These are phyloP conservation scores for Aureobasidium lini DNA, from an alignment of 2,329 filamentous ascomycete genomes.

Conservation along the genomic window DNA sequence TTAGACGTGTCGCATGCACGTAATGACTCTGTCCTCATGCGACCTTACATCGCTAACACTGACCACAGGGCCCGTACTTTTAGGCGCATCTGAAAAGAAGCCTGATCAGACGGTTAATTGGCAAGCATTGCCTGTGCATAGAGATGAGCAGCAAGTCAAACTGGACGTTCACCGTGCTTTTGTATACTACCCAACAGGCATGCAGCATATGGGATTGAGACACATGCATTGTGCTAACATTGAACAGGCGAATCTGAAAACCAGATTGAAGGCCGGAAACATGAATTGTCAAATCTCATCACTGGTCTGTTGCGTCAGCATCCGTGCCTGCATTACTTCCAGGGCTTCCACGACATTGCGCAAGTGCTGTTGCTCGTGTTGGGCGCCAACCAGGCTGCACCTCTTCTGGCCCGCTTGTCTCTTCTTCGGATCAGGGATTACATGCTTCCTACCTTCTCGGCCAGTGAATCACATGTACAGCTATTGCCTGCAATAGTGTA, in stretches of 20 bases:
- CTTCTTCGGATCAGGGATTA: slow-evolving; percentile 90
- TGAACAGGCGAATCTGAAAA: slow-evolving; percentile 56
- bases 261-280: slow-evolving; percentile 63
- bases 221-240: neutral
- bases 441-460: slow-evolving; percentile 82
- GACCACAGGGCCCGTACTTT: slow-evolving; percentile 53
- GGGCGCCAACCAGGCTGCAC: slow-evolving; percentile 51
- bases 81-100: slow-evolving; percentile 29
- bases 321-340: slow-evolving; percentile 88
- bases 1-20: slow-evolving; percentile 74
- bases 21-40: slow-evolving; percentile 9
- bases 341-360: slow-evolving; percentile 97
- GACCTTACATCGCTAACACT: neutral
- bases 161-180: slow-evolving; percentile 95
- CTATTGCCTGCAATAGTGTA: slow-evolving; percentile 77
- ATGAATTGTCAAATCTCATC: slow-evolving; percentile 73
- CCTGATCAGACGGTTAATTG: slow-evolving; percentile 35
- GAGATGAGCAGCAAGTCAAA: slow-evolving; percentile 83
- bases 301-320: slow-evolving; percentile 69
- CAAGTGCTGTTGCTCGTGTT: slow-evolving; percentile 90
- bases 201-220: slow-evolving; percentile 20
- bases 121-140: slow-evolving; percentile 63
- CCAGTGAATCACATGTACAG: slow-evolving; percentile 75
- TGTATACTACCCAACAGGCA: slow-evolving; percentile 86
- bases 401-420: slow-evolving; percentile 71